Percentiles rank a stretch among this genome's conserved stretches.
phyloP scores from a whole-genome alignment of 2,329 filamentous ascomycete species.

The Didymella lethalis region DNA sequence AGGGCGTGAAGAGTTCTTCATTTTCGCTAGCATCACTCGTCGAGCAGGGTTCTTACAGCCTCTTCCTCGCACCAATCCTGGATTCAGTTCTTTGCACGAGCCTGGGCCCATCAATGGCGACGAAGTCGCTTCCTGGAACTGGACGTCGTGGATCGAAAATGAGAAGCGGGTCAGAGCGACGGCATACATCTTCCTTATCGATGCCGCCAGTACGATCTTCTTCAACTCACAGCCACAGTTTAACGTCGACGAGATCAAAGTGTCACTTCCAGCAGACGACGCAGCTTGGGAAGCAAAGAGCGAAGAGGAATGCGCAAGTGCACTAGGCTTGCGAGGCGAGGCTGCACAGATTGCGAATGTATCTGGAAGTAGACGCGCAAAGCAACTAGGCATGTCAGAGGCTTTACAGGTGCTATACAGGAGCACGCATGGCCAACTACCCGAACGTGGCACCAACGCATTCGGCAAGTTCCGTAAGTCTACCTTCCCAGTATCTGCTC shows the following conservation, averaged over 20 bases:
- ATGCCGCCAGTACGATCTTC: constrained; percentile 72
- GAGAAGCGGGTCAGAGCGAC: constrained; percentile 72
- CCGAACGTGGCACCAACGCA: constrained; percentile 71
- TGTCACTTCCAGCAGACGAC: constrained; percentile 77
- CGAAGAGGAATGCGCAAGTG: constrained; percentile 67
- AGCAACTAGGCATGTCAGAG: constrained; percentile 70
- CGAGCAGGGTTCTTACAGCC: constrained; percentile 65
- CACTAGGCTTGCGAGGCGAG: constrained; percentile 69
- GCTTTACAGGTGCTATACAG: constrained; percentile 69
- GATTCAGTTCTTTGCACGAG: constrained; percentile 69
- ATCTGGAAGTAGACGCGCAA: constrained; percentile 68
- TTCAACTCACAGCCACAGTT: constrained; percentile 73
- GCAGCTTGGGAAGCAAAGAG: constrained; percentile 74
- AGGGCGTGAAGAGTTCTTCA: constrained; percentile 66
- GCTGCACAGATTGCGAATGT: constrained; percentile 66
- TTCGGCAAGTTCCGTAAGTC: constrained; percentile 70
- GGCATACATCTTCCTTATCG: constrained; percentile 70
- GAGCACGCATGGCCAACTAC: constrained; percentile 64
- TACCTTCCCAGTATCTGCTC: not conserved
- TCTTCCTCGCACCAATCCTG: constrained; percentile 56
- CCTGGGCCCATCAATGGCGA: constrained; percentile 54
- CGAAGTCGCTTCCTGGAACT: constrained; percentile 66
- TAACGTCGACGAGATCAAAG: constrained; percentile 68
- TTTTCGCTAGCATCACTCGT: constrained; percentile 65
- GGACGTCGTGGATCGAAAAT: constrained; percentile 73